phyloP scores from a whole-genome alignment of 1,284 basidiomycete species.

The Sutorius eximius region DNA sequence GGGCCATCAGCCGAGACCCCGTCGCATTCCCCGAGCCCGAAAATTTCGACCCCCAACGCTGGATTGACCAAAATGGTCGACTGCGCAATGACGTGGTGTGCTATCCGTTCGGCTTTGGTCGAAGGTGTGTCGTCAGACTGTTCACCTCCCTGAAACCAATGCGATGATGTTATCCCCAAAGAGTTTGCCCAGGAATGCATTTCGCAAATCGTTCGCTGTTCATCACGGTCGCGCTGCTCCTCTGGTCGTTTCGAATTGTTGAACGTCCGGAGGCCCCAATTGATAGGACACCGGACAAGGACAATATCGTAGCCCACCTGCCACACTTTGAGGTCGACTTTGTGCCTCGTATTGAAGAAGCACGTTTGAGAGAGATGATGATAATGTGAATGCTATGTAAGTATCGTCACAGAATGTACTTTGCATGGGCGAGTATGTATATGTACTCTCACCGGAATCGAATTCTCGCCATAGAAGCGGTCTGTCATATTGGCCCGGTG shows the following conservation, averaged over 20 bases:
- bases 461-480: background rate
- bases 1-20: slow-evolving; percentile 59
- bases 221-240: slow-evolving; percentile 15
- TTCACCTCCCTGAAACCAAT: background rate
- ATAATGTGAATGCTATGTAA: slow-evolving; percentile 9
- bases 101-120: slow-evolving; percentile 60
- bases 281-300: slow-evolving; percentile 12
- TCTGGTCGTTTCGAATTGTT: slow-evolving; percentile 28
- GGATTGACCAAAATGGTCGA: slow-evolving; percentile 50
- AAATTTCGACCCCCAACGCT: slow-evolving; percentile 55
- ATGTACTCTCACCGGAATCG: background rate
- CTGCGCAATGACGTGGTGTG: slow-evolving; percentile 52
- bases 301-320: slow-evolving; percentile 10
- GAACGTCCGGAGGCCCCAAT: slow-evolving; percentile 19
- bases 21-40: slow-evolving; percentile 58
- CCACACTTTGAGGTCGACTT: slow-evolving; percentile 19
- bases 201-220: slow-evolving; percentile 28
- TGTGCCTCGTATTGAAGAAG: slow-evolving; percentile 22
- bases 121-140: slow-evolving; percentile 38
- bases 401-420: background rate
- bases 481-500: background rate
- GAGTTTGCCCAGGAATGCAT: slow-evolving; percentile 26
- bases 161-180: slow-evolving; percentile 17
- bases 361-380: slow-evolving; percentile 34
- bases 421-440: background rate